phyloP scores from a whole-genome alignment of 345 rosid genomes.

The Dimocarpus longan region DNA sequence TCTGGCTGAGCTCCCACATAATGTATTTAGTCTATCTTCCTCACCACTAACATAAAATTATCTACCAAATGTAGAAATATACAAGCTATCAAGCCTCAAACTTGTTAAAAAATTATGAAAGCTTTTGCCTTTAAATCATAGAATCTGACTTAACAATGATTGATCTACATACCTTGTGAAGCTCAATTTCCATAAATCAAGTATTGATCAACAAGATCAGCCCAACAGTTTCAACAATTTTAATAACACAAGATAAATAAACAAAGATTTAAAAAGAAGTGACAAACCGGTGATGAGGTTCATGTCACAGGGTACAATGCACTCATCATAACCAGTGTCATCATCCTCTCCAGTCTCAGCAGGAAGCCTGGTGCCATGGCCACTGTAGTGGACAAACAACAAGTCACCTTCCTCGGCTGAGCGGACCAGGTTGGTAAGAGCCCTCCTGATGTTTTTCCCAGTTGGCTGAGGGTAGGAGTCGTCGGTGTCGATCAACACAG shows the following conservation, averaged over 20 bases:
- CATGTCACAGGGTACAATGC: slow-evolving; percentile 96
- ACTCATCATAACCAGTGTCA: slow-evolving; percentile 93
- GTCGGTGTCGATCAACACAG: slow-evolving; percentile 72
- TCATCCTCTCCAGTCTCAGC: slow-evolving; percentile 96
- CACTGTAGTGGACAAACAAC: slow-evolving; percentile 86
- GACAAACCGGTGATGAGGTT: slow-evolving; percentile 71
- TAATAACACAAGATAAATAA: background rate
- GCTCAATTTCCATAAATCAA: background rate
- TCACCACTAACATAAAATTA: too few relatives aligned
- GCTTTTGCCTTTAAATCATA: background rate
- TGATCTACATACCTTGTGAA: background rate
- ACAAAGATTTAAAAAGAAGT: background rate
- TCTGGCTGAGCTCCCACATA: too few relatives aligned
- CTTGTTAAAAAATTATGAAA: background rate
- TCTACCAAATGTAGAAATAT: too few relatives aligned
- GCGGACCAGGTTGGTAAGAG: slow-evolving; percentile 52
- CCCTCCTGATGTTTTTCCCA: slow-evolving; percentile 70
- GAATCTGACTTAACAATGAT: background rate
- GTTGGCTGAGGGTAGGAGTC: slow-evolving; percentile 65
- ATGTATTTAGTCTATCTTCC: too few relatives aligned
- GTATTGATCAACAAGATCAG: background rate
- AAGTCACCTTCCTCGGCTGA: slow-evolving; percentile 67
- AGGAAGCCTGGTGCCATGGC: slow-evolving; percentile 97
- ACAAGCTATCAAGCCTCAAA: background rate
- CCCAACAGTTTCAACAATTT: background rate